Conservation (phyloP, 306 rosid species). For the Geum urbanum region DNA sequence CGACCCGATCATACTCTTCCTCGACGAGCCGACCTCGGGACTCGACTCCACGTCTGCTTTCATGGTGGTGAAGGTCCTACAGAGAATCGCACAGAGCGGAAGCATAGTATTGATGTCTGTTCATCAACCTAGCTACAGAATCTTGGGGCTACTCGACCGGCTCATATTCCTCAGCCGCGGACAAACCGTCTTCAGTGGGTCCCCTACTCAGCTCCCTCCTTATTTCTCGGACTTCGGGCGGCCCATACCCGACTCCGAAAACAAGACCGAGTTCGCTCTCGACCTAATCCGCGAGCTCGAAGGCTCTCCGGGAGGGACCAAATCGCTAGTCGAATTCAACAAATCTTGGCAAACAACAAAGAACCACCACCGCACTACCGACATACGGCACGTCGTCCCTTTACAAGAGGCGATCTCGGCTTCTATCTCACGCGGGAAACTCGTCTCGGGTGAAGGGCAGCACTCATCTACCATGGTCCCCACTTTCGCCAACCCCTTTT, state of each 20-base stretch:
- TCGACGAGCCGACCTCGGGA: constrained; percentile 93
- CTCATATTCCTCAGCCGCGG: constrained; percentile 77
- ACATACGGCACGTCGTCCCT: constrained; percentile 25
- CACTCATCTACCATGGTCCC: constrained; percentile 56
- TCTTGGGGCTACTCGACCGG: constrained; percentile 69
- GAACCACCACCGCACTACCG: constrained; percentile 6
- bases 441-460: constrained; percentile 59
- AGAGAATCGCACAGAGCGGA: constrained; percentile 90
- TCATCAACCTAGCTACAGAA: constrained; percentile 88
- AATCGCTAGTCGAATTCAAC: constrained; percentile 74
- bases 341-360: constrained; percentile 78
- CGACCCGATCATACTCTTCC: constrained; percentile 81
- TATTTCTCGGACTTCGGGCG: constrained; percentile 78
- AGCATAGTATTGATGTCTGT: constrained; percentile 92
- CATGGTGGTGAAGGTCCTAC: constrained; percentile 94
- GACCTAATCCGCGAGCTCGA: constrained; percentile 86
- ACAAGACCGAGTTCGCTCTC: constrained; percentile 89
- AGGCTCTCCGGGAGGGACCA: constrained; percentile 72
- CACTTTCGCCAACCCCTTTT: constrained; percentile 61
- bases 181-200: constrained; percentile 82
- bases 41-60: constrained; percentile 90
- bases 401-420: constrained; percentile 92
- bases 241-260: constrained; percentile 82
- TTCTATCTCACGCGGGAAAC: constrained; percentile 66
- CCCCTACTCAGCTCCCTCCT: constrained; percentile 50